These are phyloP conservation scores for Hortaea sp. DNA, from an alignment of 2,329 filamentous ascomycete genomes.

Conservation along the genomic window DNA sequence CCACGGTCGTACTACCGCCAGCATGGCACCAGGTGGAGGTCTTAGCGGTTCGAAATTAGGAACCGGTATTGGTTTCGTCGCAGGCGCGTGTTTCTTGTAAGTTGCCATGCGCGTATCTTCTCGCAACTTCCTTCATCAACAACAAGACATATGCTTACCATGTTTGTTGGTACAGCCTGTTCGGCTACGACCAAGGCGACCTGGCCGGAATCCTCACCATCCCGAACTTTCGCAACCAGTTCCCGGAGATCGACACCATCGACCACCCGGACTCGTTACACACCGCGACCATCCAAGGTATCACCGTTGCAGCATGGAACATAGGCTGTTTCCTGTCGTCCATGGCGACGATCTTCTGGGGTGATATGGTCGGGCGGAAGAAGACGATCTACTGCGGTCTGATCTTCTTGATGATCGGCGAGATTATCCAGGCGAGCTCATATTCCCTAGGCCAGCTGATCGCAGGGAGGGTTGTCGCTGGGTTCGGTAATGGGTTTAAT, in stretches of 20 bases:
- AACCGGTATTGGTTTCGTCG: slow-evolving; percentile 34
- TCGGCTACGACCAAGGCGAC: slow-evolving; percentile 54
- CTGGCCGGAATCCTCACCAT: slow-evolving; percentile 53
- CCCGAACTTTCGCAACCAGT: slow-evolving; percentile 44
- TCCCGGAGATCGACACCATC: slow-evolving; percentile 33
- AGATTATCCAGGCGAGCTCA: slow-evolving; percentile 46
- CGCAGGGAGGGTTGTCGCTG: slow-evolving; percentile 42
- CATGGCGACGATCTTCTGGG: slow-evolving; percentile 36
- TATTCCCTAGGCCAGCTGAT: slow-evolving; percentile 38
- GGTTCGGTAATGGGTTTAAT: slow-evolving; percentile 36
- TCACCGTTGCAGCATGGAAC: slow-evolving; percentile 31
- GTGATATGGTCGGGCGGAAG: slow-evolving; percentile 49
- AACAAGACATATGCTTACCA: neutral
- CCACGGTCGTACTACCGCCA: neutral
- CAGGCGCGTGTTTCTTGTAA: slow-evolving; percentile 30
- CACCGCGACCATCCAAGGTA: slow-evolving; percentile 32
- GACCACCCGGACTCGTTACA: slow-evolving; percentile 20
- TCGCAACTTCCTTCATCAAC: neutral
- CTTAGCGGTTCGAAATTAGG: slow-evolving; percentile 29
- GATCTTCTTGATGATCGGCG: slow-evolving; percentile 48
- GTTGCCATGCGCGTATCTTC: neutral
- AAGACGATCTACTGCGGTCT: slow-evolving; percentile 51
- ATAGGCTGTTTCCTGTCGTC: slow-evolving; percentile 35
- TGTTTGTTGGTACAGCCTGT: slow-evolving; percentile 11
- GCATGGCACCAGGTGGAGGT: slow-evolving; percentile 1